Base-by-base conservation (phyloP, 2,329 filamentous ascomycete genomes). In the Fusarium graminum region DNA sequence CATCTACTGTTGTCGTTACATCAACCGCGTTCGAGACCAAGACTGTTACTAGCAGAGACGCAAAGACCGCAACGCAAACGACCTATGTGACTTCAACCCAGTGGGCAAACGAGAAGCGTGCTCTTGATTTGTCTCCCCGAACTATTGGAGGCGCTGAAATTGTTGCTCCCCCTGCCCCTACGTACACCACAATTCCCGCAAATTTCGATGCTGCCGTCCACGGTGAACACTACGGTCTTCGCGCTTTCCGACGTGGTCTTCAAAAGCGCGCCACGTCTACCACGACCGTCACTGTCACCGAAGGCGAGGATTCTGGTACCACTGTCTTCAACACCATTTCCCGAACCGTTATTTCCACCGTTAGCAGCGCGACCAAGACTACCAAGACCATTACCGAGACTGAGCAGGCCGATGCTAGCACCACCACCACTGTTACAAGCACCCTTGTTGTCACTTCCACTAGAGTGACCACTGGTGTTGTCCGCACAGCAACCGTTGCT, bases 381-480 rank as follows among this genome's bases (percentile, higher is more conserved):
- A 77, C 76, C 26, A 72, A 63, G 45, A 71, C 68, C 4, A 59
- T 78, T 14, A 78, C 76, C 26, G 71, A 75, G 72, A 80, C 76
- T 1, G 68, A 68, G 17, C 69, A 75, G 52, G 69, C 55, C 30
- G 77, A 76, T 62, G 79, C 80, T 54, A 75, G 71, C 58, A 77
- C 78, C 41, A 82, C 79, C 8, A 41, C 75, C 25, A 80, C 79
- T 26, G 61, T 71, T 22, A 80, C 79, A n/a, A 77, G 76, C 65
- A 79, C 75, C 17, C 69, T 77, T 32, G 72, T 73, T 30, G 68
- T 79, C 36, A 79, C 75, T 30, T 74, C 77, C 25, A 79, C 76
- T 9, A 52, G 59, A 32, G 74, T 79, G 25, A 71, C 71, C 22
- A 77, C 75, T 22, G 75, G 73, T 43, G 66, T 73, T 17, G 63